These are phyloP conservation scores for Dictyostelium intermedium DNA, from an alignment of 78 protist species.

Conservation along the genomic window DNA sequence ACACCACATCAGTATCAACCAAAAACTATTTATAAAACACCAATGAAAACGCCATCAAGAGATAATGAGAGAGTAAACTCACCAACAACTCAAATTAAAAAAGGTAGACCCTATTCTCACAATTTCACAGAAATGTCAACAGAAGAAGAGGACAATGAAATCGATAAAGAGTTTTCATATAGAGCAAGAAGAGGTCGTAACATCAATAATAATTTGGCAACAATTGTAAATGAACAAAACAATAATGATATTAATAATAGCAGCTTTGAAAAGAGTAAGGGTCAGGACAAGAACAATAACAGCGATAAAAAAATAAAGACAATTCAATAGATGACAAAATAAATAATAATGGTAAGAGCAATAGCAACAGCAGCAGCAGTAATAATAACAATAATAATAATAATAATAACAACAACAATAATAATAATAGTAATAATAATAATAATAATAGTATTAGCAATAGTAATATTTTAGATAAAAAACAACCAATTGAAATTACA, in stretches of 20 bases:
- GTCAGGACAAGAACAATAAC: background rate
- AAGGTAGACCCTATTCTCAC: background rate
- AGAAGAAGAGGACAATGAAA: slow-evolving; percentile 13
- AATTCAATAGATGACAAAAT: background rate
- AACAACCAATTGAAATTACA: background rate
- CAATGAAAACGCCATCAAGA: slow-evolving; percentile 2
- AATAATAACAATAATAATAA: background rate
- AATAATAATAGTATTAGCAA: no score
- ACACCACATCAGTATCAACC: background rate
- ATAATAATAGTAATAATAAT: background rate
- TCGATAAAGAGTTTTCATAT: background rate
- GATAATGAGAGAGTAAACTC: background rate
- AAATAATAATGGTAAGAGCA: background rate
- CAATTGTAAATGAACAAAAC: background rate
- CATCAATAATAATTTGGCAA: background rate
- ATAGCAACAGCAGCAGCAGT: background rate
- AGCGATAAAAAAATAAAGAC: no score
- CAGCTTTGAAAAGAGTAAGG: background rate
- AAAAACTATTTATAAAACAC: slow-evolving; percentile 1
- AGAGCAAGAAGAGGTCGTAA: background rate
- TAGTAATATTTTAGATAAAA: no score
- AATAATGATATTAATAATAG: background rate
- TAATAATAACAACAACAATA: background rate
- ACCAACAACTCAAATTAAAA: background rate
- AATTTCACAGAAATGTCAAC: background rate